Evolutionary conservation across 352 stramenopile genomes (phyloP).

Genomic region (Globisporangium polare): DNA sequence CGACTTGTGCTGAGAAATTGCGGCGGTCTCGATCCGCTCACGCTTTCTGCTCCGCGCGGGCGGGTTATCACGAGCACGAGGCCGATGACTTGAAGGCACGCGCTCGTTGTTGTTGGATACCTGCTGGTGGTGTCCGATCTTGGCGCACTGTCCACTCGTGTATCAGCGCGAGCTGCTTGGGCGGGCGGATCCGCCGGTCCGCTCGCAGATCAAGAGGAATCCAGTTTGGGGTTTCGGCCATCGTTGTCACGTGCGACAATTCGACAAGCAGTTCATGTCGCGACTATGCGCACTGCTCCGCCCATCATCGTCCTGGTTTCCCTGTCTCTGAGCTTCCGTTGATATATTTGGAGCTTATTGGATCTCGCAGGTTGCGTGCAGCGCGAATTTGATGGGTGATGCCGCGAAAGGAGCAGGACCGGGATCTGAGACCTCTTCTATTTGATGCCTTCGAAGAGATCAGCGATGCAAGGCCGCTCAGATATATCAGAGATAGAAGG

Average conservation of each 20-base stretch:
- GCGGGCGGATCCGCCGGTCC: no score
- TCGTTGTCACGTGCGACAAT: background rate
- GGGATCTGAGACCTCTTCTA: background rate
- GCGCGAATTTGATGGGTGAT: background rate
- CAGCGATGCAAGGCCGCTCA: no score
- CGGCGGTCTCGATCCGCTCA: no score
- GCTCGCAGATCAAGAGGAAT: background rate
- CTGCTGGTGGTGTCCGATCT: background rate
- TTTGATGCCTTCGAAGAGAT: no score
- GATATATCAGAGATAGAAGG: background rate
- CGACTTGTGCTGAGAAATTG: background rate
- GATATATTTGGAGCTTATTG: slow-evolving; percentile 10
- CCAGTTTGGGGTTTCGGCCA: background rate
- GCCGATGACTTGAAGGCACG: background rate
- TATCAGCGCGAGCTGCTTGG: no score
- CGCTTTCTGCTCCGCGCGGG: background rate
- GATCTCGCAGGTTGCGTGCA: background rate
- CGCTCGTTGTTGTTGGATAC: slow-evolving; percentile 2
- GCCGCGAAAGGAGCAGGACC: background rate
- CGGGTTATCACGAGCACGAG: background rate
- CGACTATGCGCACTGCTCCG: background rate
- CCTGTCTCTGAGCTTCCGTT: background rate
- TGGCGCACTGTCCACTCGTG: no score
- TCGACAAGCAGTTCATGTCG: slow-evolving; percentile 2
- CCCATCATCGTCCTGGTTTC: background rate